Percentiles rank a stretch among this genome's conserved stretches.
phyloP scores from a whole-genome alignment of 78 protist genomes.

The Tieghemostelium lacteum region DNA sequence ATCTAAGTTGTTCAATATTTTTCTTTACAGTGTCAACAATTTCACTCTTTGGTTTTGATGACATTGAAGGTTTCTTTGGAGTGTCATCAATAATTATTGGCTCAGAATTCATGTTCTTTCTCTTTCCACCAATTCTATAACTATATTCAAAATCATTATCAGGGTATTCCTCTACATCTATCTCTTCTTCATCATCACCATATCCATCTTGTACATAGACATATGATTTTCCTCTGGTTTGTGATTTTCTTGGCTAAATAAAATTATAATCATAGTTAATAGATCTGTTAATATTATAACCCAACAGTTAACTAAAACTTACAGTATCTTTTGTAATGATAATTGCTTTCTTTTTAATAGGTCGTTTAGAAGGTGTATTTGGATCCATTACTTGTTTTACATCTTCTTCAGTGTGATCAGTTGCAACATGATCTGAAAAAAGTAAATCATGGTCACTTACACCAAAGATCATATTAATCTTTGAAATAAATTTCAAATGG shows the following conservation, averaged over 20 bases:
- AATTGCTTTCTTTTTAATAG: constrained; percentile 44
- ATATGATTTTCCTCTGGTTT: not conserved
- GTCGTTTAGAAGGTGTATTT: constrained; percentile 29
- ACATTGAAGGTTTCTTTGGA: not conserved
- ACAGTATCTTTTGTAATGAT: constrained; percentile 38
- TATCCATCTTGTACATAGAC: constrained; percentile 20
- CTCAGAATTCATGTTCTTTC: not conserved
- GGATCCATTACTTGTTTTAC: not conserved
- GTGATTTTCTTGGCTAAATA: constrained; percentile 41
- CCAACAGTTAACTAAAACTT: not conserved
- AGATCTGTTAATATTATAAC: not conserved
- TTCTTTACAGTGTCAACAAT: too few species aligned
- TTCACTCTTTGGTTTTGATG: too few species aligned
- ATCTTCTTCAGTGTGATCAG: constrained; percentile 58
- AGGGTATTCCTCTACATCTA: not conserved
- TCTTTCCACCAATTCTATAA: not conserved
- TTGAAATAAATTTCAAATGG: constrained; percentile 36
- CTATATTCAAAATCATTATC: too few species aligned
- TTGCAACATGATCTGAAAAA: constrained; percentile 40
- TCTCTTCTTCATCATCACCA: constrained; percentile 45
- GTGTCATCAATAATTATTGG: not conserved
- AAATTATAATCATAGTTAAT: not conserved
- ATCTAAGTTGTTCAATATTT: too few species aligned
- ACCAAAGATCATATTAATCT: constrained; percentile 36
- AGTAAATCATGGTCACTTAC: constrained; percentile 77